Conservation (phyloP, 2,329 filamentous ascomycete species). For the Diatrype stigma region DNA sequence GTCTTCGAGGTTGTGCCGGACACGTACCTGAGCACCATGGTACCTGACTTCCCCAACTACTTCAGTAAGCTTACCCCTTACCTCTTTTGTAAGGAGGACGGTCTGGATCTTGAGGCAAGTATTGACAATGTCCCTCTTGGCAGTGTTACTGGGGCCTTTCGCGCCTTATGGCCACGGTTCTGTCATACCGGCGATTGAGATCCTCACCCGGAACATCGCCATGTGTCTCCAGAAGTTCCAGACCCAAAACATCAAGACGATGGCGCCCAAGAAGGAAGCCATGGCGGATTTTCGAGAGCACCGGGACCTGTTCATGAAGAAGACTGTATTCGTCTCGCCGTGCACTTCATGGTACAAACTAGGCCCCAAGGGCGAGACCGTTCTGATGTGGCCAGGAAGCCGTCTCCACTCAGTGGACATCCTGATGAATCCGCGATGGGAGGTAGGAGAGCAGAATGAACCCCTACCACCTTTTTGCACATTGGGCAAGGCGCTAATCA, state of each 20-base stretch:
- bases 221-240: constrained; percentile 11
- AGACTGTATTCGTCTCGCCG: constrained; percentile 16
- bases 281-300: constrained; percentile 24
- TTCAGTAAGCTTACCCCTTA: no score
- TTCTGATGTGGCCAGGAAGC: constrained; percentile 12
- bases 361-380: constrained; percentile 3
- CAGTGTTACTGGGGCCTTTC: no score
- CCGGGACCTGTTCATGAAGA: constrained; percentile 20
- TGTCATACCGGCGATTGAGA: constrained; percentile 9
- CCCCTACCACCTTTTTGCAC: no score
- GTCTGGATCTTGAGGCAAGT: no score
- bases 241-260: constrained; percentile 9
- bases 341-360: constrained; percentile 15
- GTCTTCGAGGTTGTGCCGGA: constrained; percentile 48
- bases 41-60: constrained; percentile 54
- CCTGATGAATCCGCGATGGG: constrained; percentile 14
- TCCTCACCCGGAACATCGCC: constrained; percentile 10
- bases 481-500: no score
- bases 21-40: constrained; percentile 50
- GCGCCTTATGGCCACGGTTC: constrained; percentile 14
- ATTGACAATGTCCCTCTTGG: no score
- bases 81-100: no score
- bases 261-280: constrained; percentile 13
- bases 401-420: constrained; percentile 12
- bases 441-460: no score